Evolutionary conservation across 306 rosid genomes (phyloP).

Genomic region (Prosopis cineraria): DNA sequence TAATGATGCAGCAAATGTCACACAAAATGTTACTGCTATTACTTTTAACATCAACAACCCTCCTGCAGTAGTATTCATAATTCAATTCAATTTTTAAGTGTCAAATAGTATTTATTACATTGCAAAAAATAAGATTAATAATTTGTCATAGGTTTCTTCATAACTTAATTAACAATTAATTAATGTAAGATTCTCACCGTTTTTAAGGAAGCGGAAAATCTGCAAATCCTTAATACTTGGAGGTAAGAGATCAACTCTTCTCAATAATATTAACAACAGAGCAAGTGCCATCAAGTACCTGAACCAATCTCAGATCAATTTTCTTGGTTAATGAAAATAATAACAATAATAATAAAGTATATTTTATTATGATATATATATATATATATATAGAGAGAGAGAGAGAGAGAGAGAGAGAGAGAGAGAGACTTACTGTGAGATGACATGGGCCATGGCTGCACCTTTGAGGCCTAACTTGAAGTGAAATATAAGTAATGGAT

Average conservation of each 20-base stretch:
- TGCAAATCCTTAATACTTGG: slow-evolving; percentile 80
- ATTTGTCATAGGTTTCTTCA: no score
- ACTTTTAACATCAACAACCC: slow-evolving; percentile 70
- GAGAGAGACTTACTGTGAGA: slow-evolving; percentile 78
- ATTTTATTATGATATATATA: not conserved
- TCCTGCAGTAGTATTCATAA: slow-evolving; percentile 53
- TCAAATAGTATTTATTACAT: no score
- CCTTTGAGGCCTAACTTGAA: slow-evolving; percentile 77
- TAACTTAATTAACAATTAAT: no score
- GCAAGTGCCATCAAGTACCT: slow-evolving; percentile 82
- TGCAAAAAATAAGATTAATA: no score
- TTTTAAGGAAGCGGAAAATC: slow-evolving; percentile 75
- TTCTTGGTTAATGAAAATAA: no score
- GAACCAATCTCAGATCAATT: no score
- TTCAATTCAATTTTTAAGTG: not conserved
- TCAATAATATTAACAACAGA: slow-evolving; percentile 62
- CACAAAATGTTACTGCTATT: slow-evolving; percentile 92
- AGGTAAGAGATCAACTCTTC: slow-evolving; percentile 71
- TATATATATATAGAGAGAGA: no score
- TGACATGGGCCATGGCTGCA: slow-evolving; percentile 92
- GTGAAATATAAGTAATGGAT: slow-evolving; percentile 79
- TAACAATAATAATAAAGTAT: not conserved
- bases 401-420: not conserved
- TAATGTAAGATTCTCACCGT: slow-evolving; percentile 49
- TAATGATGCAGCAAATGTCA: slow-evolving; percentile 85